Evolutionary conservation across 208 protist genomes (phyloP).

Genomic region (Crithidia fasciculata): DNA sequence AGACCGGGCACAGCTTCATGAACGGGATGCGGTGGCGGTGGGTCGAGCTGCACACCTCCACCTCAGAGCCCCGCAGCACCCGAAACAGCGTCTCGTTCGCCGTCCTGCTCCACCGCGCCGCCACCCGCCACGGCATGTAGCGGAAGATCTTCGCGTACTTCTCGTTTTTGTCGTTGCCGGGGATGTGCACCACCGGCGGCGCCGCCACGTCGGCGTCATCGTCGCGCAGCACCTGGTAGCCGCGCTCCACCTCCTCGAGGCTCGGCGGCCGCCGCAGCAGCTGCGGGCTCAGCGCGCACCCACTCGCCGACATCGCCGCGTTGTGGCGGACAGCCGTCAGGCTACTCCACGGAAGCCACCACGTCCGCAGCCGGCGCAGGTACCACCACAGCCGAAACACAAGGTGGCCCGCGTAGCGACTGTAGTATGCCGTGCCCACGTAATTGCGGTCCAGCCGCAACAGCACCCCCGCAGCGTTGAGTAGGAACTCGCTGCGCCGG

Average conservation of each 20-base stretch:
- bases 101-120: conserved; percentile 12
- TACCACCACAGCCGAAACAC: conserved; percentile 19
- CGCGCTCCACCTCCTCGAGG: conserved; percentile 5
- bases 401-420: conserved; percentile 2
- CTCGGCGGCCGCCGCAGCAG: conserved; percentile 11
- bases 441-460: conserved; percentile 12
- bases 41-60: conserved; percentile 4
- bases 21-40: conserved; percentile 11
- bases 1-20: background rate
- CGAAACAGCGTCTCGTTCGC: conserved; percentile 18
- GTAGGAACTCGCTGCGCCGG: conserved; percentile 23
- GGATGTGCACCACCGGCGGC: conserved; percentile 14
- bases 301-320: conserved; percentile 9
- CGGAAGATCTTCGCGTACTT: conserved; percentile 20
- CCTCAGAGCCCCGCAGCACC: conserved; percentile 2
- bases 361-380: conserved; percentile 10
- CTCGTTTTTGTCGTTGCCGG: conserved; percentile 12
- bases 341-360: conserved; percentile 4
- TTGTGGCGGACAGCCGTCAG: conserved; percentile 1
- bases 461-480: conserved; percentile 12
- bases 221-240: conserved; percentile 9
- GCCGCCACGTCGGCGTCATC: conserved; percentile 15
- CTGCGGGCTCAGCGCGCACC: conserved; percentile 17
- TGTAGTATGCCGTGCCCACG: conserved; percentile 19
- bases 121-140: conserved; percentile 14